Evolutionary conservation across 805 yeast genomes (phyloP), one percentile per base, ranked within the genome.

Genomic region (Suhomyces prunicola): DNA sequence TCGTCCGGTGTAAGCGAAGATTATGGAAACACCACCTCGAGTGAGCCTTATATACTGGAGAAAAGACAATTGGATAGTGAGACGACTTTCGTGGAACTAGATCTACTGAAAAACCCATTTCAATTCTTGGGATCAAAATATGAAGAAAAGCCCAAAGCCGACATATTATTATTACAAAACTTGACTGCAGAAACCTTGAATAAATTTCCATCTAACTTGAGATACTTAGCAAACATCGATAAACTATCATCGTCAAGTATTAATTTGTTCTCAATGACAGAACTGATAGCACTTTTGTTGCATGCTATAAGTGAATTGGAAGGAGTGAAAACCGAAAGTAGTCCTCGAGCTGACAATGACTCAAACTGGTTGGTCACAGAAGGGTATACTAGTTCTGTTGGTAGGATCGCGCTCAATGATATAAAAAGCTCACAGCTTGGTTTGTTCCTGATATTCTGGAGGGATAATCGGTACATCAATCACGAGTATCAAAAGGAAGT

Each of bases 191-290:
- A 51, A 0, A 58, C 46, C 24, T 59, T 75, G 50, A 62, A 65
- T 42, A 53, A 62, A 3, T 75, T 75, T 49, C 74, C 79, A 2
- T 52, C 42, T 3, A 75, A 75, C 55, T 61, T 75, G 53, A 66
- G 65, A 45, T 72, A 69, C 52, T 62, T 75, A 48, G 71, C 74
- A 8, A 66, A 62, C 15, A 61, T 75, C 8, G 80, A 75, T 54
- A 59, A 65, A 27, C 57, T 71, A 13, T 70, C 74, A 17, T 60
- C 66, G 9, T 61, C 68, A 1, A 65, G 64, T 27, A 62, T 63
- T 9, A 73, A 74, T 52, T 58, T 72, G 50, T 69, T 72, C 44
- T 50, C 58, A 6, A 67, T 68, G 53, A 45, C 71, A 39, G 75
- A 73, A 51, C 59, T 60, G 36, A 47, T 71, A 9, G 71, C 71